Percentiles rank a stretch among this genome's conserved stretches.
These are phyloP conservation scores for Mycena floridula DNA, from an alignment of 768 basidiomycete genomes.

Conservation along the genomic window DNA sequence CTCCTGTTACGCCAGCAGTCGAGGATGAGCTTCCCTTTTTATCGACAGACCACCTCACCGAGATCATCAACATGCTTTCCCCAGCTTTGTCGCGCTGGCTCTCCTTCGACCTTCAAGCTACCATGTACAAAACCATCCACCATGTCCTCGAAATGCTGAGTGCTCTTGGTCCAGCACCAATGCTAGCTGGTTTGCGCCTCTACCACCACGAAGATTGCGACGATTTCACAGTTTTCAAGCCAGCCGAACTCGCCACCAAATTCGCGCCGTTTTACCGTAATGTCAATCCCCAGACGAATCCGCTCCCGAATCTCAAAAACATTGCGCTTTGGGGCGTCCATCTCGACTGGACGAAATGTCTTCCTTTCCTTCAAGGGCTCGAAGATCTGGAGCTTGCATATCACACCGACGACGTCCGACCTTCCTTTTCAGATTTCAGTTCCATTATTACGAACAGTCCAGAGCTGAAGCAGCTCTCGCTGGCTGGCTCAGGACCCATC, in stretches of 20 bases:
- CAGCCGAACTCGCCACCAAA: constrained; percentile 30
- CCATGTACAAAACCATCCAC: constrained; percentile 15
- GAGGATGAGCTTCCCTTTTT: background rate
- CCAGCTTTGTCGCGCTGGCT: constrained; percentile 19
- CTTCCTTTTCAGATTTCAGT: constrained; percentile 46
- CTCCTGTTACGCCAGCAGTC: background rate
- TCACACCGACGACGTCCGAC: constrained; percentile 58
- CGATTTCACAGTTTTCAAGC: constrained; percentile 31
- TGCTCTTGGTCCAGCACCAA: constrained; percentile 13
- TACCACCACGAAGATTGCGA: constrained; percentile 50
- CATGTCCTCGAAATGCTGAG: constrained; percentile 16
- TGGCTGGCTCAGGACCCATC: constrained; percentile 54
- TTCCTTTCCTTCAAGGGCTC: constrained; percentile 38
- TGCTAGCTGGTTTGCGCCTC: constrained; percentile 37
- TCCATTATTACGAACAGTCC: constrained; percentile 49
- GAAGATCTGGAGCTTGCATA: constrained; percentile 53
- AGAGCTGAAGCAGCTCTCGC: constrained; percentile 42
- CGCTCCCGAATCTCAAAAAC: constrained; percentile 42
- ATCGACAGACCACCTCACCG: constrained; percentile 1
- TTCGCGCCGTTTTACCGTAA: constrained; percentile 49
- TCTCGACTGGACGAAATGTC: constrained; percentile 52
- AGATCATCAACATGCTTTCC: constrained; percentile 14
- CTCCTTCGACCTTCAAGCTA: constrained; percentile 19
- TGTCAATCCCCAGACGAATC: too few species aligned
- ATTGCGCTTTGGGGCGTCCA: constrained; percentile 65